Percentiles rank a stretch among this genome's conserved stretches.
Conservation (phyloP, 352 stramenopile species). For the Thalassiosira sp. region DNA sequence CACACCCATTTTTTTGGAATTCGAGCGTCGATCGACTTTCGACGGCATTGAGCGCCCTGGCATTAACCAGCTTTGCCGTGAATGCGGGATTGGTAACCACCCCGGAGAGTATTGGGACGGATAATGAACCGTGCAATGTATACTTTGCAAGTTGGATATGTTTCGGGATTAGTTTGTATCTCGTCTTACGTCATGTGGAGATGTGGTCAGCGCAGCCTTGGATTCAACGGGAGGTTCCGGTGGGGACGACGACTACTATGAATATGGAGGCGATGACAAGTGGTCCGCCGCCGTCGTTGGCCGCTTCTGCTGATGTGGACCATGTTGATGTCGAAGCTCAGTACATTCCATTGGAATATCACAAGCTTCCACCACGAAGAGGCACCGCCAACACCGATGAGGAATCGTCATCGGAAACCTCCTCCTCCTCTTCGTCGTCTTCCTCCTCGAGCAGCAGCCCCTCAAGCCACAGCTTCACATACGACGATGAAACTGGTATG, state of each 20-base stretch:
- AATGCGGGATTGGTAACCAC: slow-evolving; percentile 17
- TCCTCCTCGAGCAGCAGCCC: background rate
- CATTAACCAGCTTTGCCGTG: slow-evolving; percentile 2
- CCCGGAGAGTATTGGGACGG: background rate
- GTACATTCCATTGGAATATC: slow-evolving; percentile 4
- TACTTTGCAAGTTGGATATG: slow-evolving; percentile 24
- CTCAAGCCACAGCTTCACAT: slow-evolving; percentile 12
- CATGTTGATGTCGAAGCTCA: too few species aligned
- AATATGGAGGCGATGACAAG: background rate
- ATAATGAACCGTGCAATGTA: slow-evolving; percentile 11
- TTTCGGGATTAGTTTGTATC: slow-evolving; percentile 8
- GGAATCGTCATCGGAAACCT: background rate
- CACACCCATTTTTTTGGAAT: background rate
- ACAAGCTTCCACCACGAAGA: too few species aligned
- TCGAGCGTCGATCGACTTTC: slow-evolving; percentile 10
- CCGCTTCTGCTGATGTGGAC: too few species aligned
- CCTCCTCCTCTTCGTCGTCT: background rate
- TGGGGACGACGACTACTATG: background rate
- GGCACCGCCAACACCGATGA: background rate
- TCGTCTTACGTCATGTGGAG: slow-evolving; percentile 11
- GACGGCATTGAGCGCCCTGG: background rate
- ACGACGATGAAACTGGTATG: slow-evolving; percentile 10
- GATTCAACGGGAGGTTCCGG: background rate
- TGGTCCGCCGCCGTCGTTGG: background rate
- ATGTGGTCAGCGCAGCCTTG: slow-evolving; percentile 20